Conservation (phyloP, 768 basidiomycete genomes). For the Tylopilus subfusipes region DNA sequence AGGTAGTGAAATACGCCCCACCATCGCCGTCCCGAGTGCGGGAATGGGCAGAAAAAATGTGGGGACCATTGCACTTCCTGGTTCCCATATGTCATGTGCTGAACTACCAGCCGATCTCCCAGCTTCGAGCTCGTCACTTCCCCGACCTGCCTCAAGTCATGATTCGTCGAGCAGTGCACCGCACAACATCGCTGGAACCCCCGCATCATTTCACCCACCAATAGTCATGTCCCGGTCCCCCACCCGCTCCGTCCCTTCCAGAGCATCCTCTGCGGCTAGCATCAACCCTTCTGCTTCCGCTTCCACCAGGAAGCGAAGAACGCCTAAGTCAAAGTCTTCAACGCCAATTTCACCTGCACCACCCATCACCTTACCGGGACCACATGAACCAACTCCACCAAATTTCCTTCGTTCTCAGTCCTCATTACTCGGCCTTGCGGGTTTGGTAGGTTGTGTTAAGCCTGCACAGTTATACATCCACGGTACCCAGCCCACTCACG, state of each 20-base stretch:
- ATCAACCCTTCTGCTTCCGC: not conserved
- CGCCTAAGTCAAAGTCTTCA: constrained; percentile 34
- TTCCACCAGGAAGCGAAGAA: constrained; percentile 34
- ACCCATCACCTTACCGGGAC: constrained; percentile 60
- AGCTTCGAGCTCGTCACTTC: constrained; percentile 53
- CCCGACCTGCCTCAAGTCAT: constrained; percentile 10
- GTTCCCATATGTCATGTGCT: constrained; percentile 80
- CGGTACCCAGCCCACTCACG: not conserved
- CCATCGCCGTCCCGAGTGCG: constrained; percentile 26
- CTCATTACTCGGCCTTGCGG: constrained; percentile 68
- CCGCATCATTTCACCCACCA: not conserved
- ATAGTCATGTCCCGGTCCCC: constrained; percentile 11
- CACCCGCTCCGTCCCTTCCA: constrained; percentile 7
- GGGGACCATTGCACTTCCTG: constrained; percentile 98
- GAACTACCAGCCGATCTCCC: constrained; percentile 79
- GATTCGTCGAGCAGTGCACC: constrained; percentile 38
- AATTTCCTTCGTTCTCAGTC: constrained; percentile 74
- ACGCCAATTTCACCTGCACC: constrained; percentile 50
- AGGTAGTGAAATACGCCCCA: constrained; percentile 15
- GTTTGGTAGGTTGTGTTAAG: constrained; percentile 63
- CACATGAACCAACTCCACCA: constrained; percentile 55
- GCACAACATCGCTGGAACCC: constrained; percentile 19
- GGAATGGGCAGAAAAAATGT: constrained; percentile 50
- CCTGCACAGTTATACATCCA: constrained; percentile 37
- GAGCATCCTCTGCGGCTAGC: constrained; percentile 8